Evolutionary conservation across 495 filamentous ascomycete species (phyloP).

Genomic region (Penicillium maclennaniae): DNA sequence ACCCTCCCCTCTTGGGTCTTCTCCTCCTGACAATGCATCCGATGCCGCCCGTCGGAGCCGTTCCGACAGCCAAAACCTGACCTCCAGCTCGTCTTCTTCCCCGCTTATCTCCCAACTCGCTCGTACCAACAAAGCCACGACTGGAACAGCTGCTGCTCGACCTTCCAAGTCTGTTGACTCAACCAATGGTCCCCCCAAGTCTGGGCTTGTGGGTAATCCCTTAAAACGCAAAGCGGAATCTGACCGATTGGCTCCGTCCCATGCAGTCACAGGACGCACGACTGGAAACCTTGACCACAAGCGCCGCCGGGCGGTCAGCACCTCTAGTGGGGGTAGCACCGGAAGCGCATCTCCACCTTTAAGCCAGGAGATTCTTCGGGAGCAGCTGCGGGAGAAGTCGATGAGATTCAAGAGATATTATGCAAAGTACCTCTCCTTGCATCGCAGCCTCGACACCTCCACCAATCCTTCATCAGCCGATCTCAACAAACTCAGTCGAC

Average conservation of each 20-base stretch:
- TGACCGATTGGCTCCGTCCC: conserved; percentile 27
- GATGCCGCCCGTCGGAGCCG: conserved; percentile 49
- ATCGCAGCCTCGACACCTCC: conserved; percentile 52
- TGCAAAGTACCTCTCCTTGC: conserved; percentile 58
- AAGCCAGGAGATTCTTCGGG: conserved; percentile 37
- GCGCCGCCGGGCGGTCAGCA: conserved; percentile 42
- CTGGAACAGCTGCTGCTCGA: conserved; percentile 4
- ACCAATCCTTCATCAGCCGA: conserved; percentile 53
- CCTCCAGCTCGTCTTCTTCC: conserved; percentile 44
- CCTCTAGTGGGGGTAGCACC: conserved; percentile 45
- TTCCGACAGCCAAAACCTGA: conserved; percentile 42
- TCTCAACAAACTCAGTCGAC: conserved; percentile 53
- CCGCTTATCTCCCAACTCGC: conserved; percentile 42
- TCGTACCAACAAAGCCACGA: conserved; percentile 20
- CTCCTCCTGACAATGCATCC: conserved; percentile 72
- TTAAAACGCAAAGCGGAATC: conserved; percentile 48
- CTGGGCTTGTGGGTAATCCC: conserved; percentile 25
- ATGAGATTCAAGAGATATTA: conserved; percentile 60
- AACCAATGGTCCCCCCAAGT: conserved; percentile 28
- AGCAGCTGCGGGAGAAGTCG: conserved; percentile 51
- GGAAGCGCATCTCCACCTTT: conserved; percentile 45
- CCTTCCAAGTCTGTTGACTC: conserved; percentile 19
- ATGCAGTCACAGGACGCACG: conserved; percentile 21
- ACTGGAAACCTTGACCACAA: conserved; percentile 41
- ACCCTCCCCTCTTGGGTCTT: conserved; percentile 69